Percentiles rank a stretch among this genome's conserved stretches.
phyloP scores from a whole-genome alignment of 1,139 yeast genomes.

The Yamadazyma diospyri region DNA sequence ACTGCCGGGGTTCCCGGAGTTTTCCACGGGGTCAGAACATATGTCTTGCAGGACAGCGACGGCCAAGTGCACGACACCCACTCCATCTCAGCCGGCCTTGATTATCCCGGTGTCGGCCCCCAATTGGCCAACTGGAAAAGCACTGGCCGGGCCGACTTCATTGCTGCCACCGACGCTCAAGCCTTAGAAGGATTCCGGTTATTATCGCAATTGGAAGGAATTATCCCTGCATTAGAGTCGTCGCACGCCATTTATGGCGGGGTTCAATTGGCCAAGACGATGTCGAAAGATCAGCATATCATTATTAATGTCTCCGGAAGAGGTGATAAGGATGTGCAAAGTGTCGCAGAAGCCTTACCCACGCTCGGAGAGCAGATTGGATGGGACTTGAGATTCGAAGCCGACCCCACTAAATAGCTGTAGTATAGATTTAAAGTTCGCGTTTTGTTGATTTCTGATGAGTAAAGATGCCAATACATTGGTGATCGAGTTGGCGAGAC shows the following conservation, averaged over 20 bases:
- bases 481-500: constrained; percentile 24
- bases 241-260: constrained; percentile 96
- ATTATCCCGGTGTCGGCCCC: constrained; percentile 99
- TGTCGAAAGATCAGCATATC: constrained; percentile 75
- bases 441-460: not conserved
- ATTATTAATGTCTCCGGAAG: constrained; percentile 93
- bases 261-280: constrained; percentile 78
- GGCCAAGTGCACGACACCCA: constrained; percentile 98
- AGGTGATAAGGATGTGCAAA: constrained; percentile 98
- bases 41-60: constrained; percentile 81
- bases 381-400: constrained; percentile 93
- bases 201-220: constrained; percentile 92
- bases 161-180: constrained; percentile 87
- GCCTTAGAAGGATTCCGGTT: constrained; percentile 88
- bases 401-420: constrained; percentile 37
- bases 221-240: constrained; percentile 96
- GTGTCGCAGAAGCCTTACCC: constrained; percentile 93
- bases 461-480: constrained; percentile 15
- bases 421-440: not conserved
- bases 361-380: constrained; percentile 83
- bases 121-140: constrained; percentile 95
- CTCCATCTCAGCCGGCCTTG: constrained; percentile 96
- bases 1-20: constrained; percentile 95
- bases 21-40: constrained; percentile 95
- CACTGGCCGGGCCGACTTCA: constrained; percentile 85